A percentile compares a stretch with the other conserved stretches of the same genome.
These are phyloP conservation scores for Nothophoma quercina DNA, from an alignment of 2,329 filamentous ascomycete species.

Conservation along the genomic window DNA sequence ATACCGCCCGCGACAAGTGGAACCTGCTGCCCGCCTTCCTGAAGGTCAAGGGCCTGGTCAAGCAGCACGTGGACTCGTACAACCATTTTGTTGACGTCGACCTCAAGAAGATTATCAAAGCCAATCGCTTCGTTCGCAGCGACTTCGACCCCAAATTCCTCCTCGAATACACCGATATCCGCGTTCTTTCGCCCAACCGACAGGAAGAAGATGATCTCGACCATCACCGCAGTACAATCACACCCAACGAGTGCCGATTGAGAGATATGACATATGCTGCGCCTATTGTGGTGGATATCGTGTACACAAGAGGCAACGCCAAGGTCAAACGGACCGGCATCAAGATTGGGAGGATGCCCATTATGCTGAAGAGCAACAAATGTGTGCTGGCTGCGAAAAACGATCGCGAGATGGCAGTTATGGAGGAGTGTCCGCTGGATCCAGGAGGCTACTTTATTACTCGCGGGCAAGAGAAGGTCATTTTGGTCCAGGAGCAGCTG, in stretches of 20 bases:
- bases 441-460: conserved; percentile 98
- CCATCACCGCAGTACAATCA: conserved; percentile 64
- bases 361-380: conserved; percentile 96
- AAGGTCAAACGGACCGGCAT: conserved; percentile 76
- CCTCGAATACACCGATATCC: conserved; percentile 90
- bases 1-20: conserved; percentile 87
- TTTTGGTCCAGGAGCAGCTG: conserved; percentile 95
- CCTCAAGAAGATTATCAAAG: conserved; percentile 94
- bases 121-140: conserved; percentile 86
- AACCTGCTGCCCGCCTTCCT: conserved; percentile 96
- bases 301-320: conserved; percentile 83
- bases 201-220: conserved; percentile 73
- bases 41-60: conserved; percentile 95
- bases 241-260: conserved; percentile 94
- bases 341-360: conserved; percentile 86
- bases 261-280: conserved; percentile 98
- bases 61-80: conserved; percentile 98
- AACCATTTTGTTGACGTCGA: conserved; percentile 98
- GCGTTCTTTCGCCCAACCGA: conserved; percentile 81
- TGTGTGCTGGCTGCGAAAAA: conserved; percentile 85
- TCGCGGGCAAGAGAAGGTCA: conserved; percentile 97
- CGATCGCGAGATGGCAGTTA: conserved; percentile 85
- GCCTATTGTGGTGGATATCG: conserved; percentile 90
- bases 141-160: conserved; percentile 94
- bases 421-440: conserved; percentile 96